Evolutionary conservation across 257 asterid genomes (phyloP), one percentile per base, ranked within the genome.

Genomic region (Sherardia arvensis): DNA sequence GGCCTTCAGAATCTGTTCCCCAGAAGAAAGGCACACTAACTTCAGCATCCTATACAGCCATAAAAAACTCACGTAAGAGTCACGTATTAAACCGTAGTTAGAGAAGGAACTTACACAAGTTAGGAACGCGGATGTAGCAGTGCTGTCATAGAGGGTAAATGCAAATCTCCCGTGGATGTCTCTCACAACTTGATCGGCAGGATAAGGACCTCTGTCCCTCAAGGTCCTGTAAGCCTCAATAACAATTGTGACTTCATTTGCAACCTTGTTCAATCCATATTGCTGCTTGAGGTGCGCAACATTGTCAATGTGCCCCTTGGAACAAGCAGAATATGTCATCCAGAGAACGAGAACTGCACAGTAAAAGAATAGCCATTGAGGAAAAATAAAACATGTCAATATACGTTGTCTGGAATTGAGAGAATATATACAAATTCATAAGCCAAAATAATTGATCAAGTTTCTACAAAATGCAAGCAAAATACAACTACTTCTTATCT

Each of bases 171-270:
- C 99, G 25, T 77, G 81, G 59, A 93, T 81, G 73, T 81, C 99
- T 32, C 83, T 90, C 75, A 93, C 95, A 47, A 93, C 97, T 72
- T 93, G 99, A 72, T 84, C 91, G 11, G 96, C 84, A 22, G 99
- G 99, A 63, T 90, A 90, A 67, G 98, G 99, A 62, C 99, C 99
- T 77, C 99, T 73, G 64, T 93, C 99, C 78, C 97, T 85, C 85
- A 93, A 77, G 22, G 90, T 85, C 70, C 99, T 68, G 80, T 85
- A 93, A 53, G 99, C 99, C 73, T 93, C 99, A 10, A 93, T 90
- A 4, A 90, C 85, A 62, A 93, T 85, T 76, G 80, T 87, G 43
- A 83, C 95, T 79, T 93, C 99, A 63, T 85, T 89, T 12, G 95
- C 94, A 0, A 85, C 80, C 85, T 90, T 93, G 85, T 71, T 87